phyloP scores from a whole-genome alignment of 805 yeast genomes.

The Nakazawaea sp. region DNA sequence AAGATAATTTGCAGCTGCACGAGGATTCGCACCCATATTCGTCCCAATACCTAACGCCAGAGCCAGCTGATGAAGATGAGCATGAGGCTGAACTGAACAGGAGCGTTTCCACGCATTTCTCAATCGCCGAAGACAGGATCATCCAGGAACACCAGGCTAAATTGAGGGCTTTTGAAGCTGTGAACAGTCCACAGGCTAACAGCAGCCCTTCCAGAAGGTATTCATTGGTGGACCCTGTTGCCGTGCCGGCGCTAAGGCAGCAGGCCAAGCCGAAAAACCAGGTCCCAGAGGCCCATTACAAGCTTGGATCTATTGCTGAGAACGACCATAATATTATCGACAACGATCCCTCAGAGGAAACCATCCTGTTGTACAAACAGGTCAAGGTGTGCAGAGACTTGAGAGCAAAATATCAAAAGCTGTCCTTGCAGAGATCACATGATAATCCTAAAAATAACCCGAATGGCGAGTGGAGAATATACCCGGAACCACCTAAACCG shows the following conservation, averaged over 20 bases:
- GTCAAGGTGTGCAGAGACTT: conserved; percentile 62
- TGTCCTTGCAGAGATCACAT: conserved; percentile 64
- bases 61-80: conserved; percentile 2
- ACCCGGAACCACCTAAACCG: conserved; percentile 93
- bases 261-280: neutral
- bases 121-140: conserved; percentile 57
- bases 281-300: conserved; percentile 23
- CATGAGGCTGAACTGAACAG: conserved; percentile 8
- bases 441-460: conserved; percentile 80
- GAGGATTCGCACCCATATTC: neutral
- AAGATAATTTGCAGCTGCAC: conserved; percentile 7
- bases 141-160: conserved; percentile 66
- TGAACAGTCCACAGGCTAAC: conserved; percentile 16
- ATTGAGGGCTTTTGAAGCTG: conserved; percentile 47
- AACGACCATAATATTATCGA: conserved; percentile 41
- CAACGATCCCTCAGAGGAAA: conserved; percentile 62
- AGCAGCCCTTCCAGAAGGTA: conserved; percentile 19
- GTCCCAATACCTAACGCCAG: neutral
- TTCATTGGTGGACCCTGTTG: conserved; percentile 32
- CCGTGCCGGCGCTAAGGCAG: conserved; percentile 29
- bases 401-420: conserved; percentile 66
- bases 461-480: conserved; percentile 57
- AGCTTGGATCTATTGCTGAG: conserved; percentile 37
- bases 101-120: conserved; percentile 43
- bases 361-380: conserved; percentile 54